These are phyloP conservation scores for Nakazawaea ishiwadae DNA, from an alignment of 805 yeast genomes.

Conservation along the genomic window DNA sequence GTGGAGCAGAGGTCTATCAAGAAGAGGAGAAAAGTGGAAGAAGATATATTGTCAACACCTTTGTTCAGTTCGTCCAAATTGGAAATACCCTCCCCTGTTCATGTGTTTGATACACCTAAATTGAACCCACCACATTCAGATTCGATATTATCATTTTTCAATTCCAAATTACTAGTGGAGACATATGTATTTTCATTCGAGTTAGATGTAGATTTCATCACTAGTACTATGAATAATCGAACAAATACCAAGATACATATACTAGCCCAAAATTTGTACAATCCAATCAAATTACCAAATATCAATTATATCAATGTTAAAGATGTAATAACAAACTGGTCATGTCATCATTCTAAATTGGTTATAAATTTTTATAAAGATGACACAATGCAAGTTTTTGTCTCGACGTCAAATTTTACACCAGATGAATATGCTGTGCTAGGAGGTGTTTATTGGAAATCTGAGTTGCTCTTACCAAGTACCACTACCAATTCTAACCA, in stretches of 20 bases:
- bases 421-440: constrained; percentile 41
- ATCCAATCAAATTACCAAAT: constrained; percentile 27
- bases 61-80: constrained; percentile 13
- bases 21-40: constrained; percentile 15
- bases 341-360: constrained; percentile 65
- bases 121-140: constrained; percentile 4
- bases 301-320: constrained; percentile 24
- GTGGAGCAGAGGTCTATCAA: background rate
- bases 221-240: constrained; percentile 16
- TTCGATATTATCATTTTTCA: constrained; percentile 7
- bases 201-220: constrained; percentile 22
- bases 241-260: constrained; percentile 20
- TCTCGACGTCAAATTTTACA: constrained; percentile 59
- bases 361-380: constrained; percentile 52
- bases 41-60: constrained; percentile 22
- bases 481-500: constrained; percentile 17
- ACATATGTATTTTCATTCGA: constrained; percentile 13
- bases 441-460: constrained; percentile 13
- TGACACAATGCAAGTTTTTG: constrained; percentile 41
- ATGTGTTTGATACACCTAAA: constrained; percentile 8
- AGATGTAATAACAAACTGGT: constrained; percentile 29
- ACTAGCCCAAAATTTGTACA: constrained; percentile 28
- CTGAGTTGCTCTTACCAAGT: constrained; percentile 6
- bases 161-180: constrained; percentile 4
- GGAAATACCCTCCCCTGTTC: constrained; percentile 8